phyloP scores from a whole-genome alignment of 2,329 filamentous ascomycete genomes.

The Chaetothyriales sp. region DNA sequence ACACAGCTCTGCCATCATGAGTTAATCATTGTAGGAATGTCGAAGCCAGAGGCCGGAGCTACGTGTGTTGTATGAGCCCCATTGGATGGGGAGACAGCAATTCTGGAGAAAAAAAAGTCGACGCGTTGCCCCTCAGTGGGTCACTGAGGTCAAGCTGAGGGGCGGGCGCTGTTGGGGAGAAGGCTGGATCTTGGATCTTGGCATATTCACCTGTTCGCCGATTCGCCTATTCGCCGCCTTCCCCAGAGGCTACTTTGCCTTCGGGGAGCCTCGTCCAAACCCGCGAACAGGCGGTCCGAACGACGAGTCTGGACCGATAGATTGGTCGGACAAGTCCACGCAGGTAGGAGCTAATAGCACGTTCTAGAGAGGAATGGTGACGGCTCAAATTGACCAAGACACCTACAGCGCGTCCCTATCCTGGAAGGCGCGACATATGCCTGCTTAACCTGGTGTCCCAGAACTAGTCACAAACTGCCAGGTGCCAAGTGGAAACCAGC shows the following conservation, averaged over 20 bases:
- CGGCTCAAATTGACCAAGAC: not conserved
- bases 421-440: not conserved
- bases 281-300: too few species aligned
- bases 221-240: too few species aligned
- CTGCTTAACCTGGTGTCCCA: too few species aligned
- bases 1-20: not conserved
- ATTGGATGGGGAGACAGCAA: not conserved
- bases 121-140: not conserved
- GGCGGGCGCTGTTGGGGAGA: too few species aligned
- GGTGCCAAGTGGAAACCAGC: not conserved
- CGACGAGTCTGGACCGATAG: too few species aligned
- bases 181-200: too few species aligned
- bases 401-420: not conserved
- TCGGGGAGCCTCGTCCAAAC: too few species aligned
- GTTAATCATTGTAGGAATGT: not conserved
- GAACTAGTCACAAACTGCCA: not conserved
- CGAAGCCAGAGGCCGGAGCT: not conserved
- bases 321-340: not conserved
- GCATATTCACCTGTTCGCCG: too few species aligned
- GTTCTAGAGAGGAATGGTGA: not conserved
- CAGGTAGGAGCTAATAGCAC: not conserved
- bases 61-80: not conserved
- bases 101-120: not conserved
- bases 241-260: too few species aligned
- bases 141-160: not conserved